phyloP scores from a whole-genome alignment of 306 rosid genomes.

The Medicago arabica region DNA sequence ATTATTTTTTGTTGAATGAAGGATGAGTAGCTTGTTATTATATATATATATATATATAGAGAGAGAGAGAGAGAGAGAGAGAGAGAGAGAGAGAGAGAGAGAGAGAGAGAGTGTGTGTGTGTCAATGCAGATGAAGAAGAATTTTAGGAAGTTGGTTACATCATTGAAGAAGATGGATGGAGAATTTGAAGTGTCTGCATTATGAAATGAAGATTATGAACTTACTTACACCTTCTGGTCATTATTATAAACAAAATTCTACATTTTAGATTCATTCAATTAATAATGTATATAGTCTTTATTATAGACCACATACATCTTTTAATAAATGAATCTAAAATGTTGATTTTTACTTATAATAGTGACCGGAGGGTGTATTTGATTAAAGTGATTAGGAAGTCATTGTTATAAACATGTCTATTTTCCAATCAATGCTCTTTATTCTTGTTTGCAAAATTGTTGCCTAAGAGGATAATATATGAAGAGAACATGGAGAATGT shows the following conservation, averaged over 20 bases:
- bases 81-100: no score
- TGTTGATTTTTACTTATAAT: no score
- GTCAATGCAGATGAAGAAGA: conserved; percentile 49
- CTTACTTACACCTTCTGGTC: no score
- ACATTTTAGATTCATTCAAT: no score
- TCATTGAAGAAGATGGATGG: conserved; percentile 48
- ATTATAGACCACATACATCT: no score
- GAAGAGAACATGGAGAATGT: conserved; percentile 1
- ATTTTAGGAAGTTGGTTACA: conserved; percentile 50
- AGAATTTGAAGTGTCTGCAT: background rate
- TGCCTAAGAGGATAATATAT: conserved; percentile 10
- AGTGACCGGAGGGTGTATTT: no score
- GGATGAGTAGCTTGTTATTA: conserved; percentile 14
- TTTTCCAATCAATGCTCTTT: background rate
- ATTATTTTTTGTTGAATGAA: conserved; percentile 6
- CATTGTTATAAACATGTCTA: background rate
- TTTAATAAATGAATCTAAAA: no score
- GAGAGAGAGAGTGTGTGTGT: no score
- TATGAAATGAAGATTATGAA: background rate
- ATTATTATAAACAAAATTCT: no score
- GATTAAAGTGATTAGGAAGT: background rate
- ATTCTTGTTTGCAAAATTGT: background rate
- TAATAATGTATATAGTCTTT: no score
- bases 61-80: no score
- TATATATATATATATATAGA: no score